Base-by-base conservation (phyloP, 352 stramenopile species). In the Elongisporangium prolatum region DNA sequence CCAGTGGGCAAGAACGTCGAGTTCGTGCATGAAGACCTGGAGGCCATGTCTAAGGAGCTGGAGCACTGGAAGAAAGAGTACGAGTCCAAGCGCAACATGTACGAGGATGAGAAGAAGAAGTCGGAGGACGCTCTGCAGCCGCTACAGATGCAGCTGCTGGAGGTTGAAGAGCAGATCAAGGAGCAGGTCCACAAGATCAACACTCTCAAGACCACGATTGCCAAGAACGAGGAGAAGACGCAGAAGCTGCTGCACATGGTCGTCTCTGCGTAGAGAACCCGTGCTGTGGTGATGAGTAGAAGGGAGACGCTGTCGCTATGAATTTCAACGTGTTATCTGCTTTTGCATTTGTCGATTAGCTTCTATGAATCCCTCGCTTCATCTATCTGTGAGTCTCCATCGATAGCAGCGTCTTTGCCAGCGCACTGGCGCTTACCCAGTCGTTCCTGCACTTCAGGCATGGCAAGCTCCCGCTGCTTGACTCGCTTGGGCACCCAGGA, bases 11-110 rank as follows among this genome's bases (percentile, higher is more conserved):
- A 94, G 53, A 97, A 84, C 57, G 92, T 98, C 62, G 89, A 98
- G 71, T 98, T 95, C 72, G 89, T 98, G 18, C 80, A 96, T 62
- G 88, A 98, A 60, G 95, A 98, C 70, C 68, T 98, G 61, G 88
- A 92, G 40, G 75, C 83, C n/a, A 98, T 99, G 92, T 80, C 76
- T 7, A 94, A 92, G 59, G 94, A 98, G 67, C 84, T 98, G 34
- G 84, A 94, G 50, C 80, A 91, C 56, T 98, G 94, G 94, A 81
- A 84, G 49, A 84, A 80, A 28, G 84, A 97, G 67, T 92, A 93
- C 58, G 65, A 76, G 25, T 74, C 75, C 24, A 91, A 97, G 54
- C 72, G 76, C 24, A 84, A 91, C 37, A 74, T 84, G 44, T 80
- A 96, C 25, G 78, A 86, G 28, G 80, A 97, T 21, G 89, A 97